Percentiles rank a stretch among this genome's conserved stretches.
Conservation (phyloP, 306 rosid species). For the Cicer judaicum region DNA sequence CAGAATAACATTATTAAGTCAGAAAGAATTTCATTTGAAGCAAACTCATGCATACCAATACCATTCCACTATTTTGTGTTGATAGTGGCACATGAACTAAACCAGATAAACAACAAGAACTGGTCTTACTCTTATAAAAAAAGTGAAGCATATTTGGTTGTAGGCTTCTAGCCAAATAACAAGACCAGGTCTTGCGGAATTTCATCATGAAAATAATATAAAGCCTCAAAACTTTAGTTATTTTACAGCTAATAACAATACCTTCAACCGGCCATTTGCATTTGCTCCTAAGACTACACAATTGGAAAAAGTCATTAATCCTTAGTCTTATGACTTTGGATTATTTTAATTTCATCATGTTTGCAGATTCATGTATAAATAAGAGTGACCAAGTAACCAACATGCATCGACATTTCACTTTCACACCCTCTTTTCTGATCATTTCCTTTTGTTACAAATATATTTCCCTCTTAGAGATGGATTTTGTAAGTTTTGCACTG, state of each 20-base stretch:
- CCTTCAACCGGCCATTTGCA: not conserved
- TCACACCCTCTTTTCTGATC: not conserved
- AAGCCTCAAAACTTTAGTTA: not conserved
- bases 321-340: not conserved
- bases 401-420: not conserved
- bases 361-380: not conserved
- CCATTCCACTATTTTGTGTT: too few relatives aligned
- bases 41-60: too few relatives aligned
- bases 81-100: too few relatives aligned
- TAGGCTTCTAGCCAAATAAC: too few relatives aligned
- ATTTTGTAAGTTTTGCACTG: not conserved
- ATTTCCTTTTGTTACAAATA: not conserved
- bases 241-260: not conserved
- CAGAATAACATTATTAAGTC: too few relatives aligned
- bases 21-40: too few relatives aligned
- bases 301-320: not conserved
- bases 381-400: not conserved
- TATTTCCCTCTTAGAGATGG: not conserved
- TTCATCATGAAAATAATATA: too few relatives aligned
- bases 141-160: too few relatives aligned
- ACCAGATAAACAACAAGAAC: too few relatives aligned
- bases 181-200: too few relatives aligned
- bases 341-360: not conserved
- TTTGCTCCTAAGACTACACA: not conserved
- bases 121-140: too few relatives aligned